Conservation (phyloP, 768 basidiomycete species). For the Serpula lacrymans region DNA sequence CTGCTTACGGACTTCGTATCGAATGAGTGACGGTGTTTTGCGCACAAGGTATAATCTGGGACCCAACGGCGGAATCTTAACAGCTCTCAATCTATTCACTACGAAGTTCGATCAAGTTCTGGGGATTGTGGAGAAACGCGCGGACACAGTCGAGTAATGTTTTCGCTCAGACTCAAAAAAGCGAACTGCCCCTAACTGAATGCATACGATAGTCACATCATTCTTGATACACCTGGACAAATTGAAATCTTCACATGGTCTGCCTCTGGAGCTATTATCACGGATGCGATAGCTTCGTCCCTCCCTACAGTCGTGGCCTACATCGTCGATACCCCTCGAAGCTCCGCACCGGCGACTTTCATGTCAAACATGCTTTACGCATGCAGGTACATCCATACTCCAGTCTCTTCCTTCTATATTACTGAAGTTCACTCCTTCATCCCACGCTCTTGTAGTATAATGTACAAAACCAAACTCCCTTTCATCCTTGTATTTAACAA, state of each 20-base stretch:
- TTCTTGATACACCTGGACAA: constrained; percentile 97
- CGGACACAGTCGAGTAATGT: constrained; percentile 78
- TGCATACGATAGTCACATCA: constrained; percentile 69
- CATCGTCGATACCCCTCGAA: constrained; percentile 95
- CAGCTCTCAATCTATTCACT: constrained; percentile 95
- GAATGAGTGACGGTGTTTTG: constrained; percentile 14
- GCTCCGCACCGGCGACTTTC: constrained; percentile 93
- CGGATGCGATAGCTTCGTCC: constrained; percentile 91
- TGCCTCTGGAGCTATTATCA: constrained; percentile 97
- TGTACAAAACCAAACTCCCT: constrained; percentile 97
- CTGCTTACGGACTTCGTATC: constrained; percentile 10
- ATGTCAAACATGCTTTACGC: constrained; percentile 99
- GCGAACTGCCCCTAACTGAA: too few species aligned
- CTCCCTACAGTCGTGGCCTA: constrained; percentile 95
- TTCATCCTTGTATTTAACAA: constrained; percentile 99
- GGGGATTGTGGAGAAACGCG: constrained; percentile 84
- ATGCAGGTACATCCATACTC: constrained; percentile 90
- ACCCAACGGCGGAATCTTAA: constrained; percentile 96
- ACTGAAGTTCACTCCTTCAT: too few species aligned
- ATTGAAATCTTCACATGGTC: constrained; percentile 99
- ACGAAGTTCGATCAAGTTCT: constrained; percentile 99
- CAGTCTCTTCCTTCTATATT: constrained; percentile 21
- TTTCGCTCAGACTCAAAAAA: constrained; percentile 1
- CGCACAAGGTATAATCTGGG: constrained; percentile 90
- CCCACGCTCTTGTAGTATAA: constrained; percentile 53